Percentiles rank a stretch among this genome's conserved stretches.
phyloP scores from a whole-genome alignment of 2,329 filamentous ascomycete genomes.

The Fusarium protoensiforme region DNA sequence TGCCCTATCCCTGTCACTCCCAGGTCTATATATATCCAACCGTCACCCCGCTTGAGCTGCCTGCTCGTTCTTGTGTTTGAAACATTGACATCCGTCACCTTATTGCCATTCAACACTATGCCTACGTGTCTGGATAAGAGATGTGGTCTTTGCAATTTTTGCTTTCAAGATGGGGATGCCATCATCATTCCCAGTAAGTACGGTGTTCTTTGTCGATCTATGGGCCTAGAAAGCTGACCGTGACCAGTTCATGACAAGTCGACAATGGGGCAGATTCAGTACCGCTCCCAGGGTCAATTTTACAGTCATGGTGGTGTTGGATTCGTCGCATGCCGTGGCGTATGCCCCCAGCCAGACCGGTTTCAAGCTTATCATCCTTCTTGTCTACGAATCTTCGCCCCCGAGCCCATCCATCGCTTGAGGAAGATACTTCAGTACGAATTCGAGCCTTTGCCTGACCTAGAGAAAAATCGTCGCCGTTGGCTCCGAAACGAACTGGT shows the following conservation, averaged over 20 bases:
- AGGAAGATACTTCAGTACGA: not conserved
- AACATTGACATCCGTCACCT: not conserved
- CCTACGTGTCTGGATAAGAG: not conserved
- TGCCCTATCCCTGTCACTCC: not conserved
- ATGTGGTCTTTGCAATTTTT: not conserved
- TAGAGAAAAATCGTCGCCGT: not conserved
- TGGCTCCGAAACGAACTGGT: not conserved
- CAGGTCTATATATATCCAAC: not conserved
- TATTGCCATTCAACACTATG: not conserved
- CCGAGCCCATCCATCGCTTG: not conserved
- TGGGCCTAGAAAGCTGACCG: not conserved
- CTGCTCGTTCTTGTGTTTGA: not conserved
- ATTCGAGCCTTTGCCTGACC: not conserved
- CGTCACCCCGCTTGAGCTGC: not conserved
- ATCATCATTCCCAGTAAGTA: not conserved
- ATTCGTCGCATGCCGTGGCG: not conserved
- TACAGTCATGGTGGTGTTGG: not conserved
- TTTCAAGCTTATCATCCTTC: not conserved
- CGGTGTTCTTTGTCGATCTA: not conserved
- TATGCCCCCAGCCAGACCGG: not conserved
- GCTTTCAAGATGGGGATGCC: not conserved
- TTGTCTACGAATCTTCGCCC: not conserved
- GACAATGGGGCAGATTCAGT: not conserved
- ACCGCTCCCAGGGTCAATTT: not conserved
- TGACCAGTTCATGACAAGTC: not conserved